Percentiles rank a stretch among this genome's conserved stretches.
phyloP scores from a whole-genome alignment of 2,329 filamentous ascomycete species.

The Stemphylium beticola region DNA sequence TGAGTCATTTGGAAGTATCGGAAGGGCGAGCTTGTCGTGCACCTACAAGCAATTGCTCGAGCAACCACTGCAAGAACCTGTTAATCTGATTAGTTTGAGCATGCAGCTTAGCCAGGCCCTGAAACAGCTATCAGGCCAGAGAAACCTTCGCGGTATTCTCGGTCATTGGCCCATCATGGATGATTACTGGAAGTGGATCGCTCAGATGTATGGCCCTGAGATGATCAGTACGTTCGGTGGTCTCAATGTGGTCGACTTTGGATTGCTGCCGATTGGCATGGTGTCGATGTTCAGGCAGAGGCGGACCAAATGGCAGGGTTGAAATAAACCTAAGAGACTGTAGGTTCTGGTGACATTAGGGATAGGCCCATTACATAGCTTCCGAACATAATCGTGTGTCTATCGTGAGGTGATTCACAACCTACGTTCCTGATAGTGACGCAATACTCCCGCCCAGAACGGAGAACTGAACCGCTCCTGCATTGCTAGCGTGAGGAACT shows the following conservation, averaged over 20 bases:
- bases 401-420: too few relatives aligned
- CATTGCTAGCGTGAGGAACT: background rate
- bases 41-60: slow-evolving; percentile 29
- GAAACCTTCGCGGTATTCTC: slow-evolving; percentile 32
- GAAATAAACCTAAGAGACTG: background rate
- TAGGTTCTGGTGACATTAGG: too few relatives aligned
- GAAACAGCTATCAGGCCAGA: slow-evolving; percentile 24
- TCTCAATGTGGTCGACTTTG: slow-evolving; percentile 42
- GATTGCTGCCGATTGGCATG: slow-evolving; percentile 46
- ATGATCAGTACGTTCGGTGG: slow-evolving; percentile 45
- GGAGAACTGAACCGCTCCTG: background rate
- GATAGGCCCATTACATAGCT: too few relatives aligned
- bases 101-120: slow-evolving; percentile 30
- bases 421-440: background rate
- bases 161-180: slow-evolving; percentile 36
- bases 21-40: slow-evolving; percentile 18
- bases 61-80: slow-evolving; percentile 27
- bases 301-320: slow-evolving; percentile 44
- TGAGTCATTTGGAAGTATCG: slow-evolving; percentile 18
- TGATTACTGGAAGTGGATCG: slow-evolving; percentile 47
- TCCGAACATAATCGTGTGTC: too few relatives aligned
- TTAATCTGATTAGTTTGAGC: slow-evolving; percentile 30
- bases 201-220: slow-evolving; percentile 46
- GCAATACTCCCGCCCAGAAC: background rate
- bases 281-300: slow-evolving; percentile 43